phyloP scores from a whole-genome alignment of 2,329 filamentous ascomycete species.

The Xylaria sp. region DNA sequence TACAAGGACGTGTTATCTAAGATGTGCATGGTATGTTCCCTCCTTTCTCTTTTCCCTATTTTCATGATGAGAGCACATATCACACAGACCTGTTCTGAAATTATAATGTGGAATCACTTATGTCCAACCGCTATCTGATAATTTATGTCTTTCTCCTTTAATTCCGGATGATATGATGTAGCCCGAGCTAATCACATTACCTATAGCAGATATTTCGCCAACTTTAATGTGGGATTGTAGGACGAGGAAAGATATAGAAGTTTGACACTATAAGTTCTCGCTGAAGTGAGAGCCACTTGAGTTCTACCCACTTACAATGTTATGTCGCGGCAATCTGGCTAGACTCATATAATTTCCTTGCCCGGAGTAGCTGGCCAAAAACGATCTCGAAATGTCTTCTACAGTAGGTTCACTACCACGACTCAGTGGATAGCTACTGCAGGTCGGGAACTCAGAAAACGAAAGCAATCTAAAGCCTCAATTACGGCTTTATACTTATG shows the following conservation, averaged over 20 bases:
- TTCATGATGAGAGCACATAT: slow-evolving; percentile 75
- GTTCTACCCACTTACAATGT: too few species aligned
- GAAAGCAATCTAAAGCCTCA: too few species aligned
- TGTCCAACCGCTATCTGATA: slow-evolving; percentile 87
- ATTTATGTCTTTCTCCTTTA: not conserved
- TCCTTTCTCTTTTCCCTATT: slow-evolving; percentile 46
- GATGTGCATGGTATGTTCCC: slow-evolving; percentile 53
- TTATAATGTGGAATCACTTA: slow-evolving; percentile 73
- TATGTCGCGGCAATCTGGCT: too few species aligned
- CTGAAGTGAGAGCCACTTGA: not conserved
- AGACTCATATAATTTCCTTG: too few species aligned
- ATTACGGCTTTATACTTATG: too few species aligned
- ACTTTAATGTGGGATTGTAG: not conserved
- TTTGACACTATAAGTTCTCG: not conserved
- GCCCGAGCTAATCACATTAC: slow-evolving; percentile 17
- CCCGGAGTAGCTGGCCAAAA: too few species aligned
- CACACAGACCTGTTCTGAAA: slow-evolving; percentile 88
- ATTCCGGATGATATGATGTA: slow-evolving; percentile 7
- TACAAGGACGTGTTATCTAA: not conserved
- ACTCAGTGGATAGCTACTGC: too few species aligned
- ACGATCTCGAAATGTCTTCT: too few species aligned
- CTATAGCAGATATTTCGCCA: not conserved
- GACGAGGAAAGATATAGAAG: not conserved
- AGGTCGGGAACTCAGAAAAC: too few species aligned
- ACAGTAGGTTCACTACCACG: too few species aligned